Evolutionary conservation across 495 filamentous ascomycete genomes (phyloP).

Genomic region (Neurospora sp.): DNA sequence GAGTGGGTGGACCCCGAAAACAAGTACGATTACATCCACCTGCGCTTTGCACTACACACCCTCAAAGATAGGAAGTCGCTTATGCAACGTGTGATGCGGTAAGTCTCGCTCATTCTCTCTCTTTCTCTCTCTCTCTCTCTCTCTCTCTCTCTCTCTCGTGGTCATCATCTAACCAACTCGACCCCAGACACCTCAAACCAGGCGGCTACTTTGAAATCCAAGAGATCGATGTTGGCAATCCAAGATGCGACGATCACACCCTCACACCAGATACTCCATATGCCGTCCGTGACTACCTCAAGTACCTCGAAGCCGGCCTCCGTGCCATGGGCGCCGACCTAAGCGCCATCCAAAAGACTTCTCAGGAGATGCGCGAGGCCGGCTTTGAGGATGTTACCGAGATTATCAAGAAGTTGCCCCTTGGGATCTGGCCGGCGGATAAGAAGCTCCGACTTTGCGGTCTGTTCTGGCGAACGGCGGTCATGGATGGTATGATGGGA

Average conservation of each 20-base stretch:
- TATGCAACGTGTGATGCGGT: constrained; percentile 26
- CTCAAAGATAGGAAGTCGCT: constrained; percentile 31
- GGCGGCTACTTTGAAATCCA: constrained; percentile 47
- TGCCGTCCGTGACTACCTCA: constrained; percentile 26
- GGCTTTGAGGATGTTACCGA: constrained; percentile 20
- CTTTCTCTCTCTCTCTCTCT: not conserved
- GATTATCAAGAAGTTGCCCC: constrained; percentile 20
- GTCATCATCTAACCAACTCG: constrained; percentile 1
- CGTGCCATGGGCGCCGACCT: constrained; percentile 18
- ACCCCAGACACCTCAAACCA: constrained; percentile 32
- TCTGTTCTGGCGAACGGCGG: constrained; percentile 21
- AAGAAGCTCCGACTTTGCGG: constrained; percentile 23
- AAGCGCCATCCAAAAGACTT: constrained; percentile 10
- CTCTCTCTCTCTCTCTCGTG: not conserved
- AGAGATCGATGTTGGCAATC: constrained; percentile 28
- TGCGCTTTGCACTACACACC: constrained; percentile 36
- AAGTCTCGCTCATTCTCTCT: constrained; percentile 2
- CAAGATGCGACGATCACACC: constrained; percentile 35
- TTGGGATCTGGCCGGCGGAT: constrained; percentile 26
- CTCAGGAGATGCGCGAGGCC: constrained; percentile 14
- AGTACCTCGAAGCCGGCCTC: constrained; percentile 20
- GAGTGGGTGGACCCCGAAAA: constrained; percentile 44
- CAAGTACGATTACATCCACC: constrained; percentile 50
- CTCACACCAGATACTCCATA: constrained; percentile 20
- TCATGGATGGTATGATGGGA: constrained; percentile 28